Conservation (phyloP, 148 eudicot genomes). For the Agrostemma githago region DNA sequence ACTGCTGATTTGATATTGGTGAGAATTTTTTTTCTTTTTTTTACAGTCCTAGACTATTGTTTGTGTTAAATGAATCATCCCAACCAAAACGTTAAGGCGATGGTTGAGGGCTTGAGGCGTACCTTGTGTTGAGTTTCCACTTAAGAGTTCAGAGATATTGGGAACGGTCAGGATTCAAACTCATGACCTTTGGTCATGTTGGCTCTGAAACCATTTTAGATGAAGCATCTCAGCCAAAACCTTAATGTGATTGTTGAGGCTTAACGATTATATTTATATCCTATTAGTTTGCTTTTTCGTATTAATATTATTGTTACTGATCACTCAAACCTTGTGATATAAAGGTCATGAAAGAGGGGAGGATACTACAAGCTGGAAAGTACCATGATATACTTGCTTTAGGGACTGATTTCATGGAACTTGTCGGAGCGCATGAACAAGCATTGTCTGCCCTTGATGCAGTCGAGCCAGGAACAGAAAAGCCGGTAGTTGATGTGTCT, state of each 20-base stretch:
- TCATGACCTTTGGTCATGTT: too few species aligned
- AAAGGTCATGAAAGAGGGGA: slow-evolving; percentile 73
- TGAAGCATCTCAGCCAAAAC: too few species aligned
- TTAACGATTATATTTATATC: too few species aligned
- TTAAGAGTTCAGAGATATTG: too few species aligned
- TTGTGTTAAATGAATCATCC: too few species aligned
- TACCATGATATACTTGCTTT: slow-evolving; percentile 48
- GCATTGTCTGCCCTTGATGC: slow-evolving; percentile 49
- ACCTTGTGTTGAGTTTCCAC: too few species aligned
- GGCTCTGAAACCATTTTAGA: too few species aligned
- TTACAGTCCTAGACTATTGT: too few species aligned
- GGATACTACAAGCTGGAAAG: slow-evolving; percentile 58
- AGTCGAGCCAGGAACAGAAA: slow-evolving; percentile 11
- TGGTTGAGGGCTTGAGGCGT: too few species aligned
- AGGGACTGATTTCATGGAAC: slow-evolving; percentile 62
- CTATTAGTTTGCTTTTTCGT: neutral
- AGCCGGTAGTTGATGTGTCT: slow-evolving; percentile 11
- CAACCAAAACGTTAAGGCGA: too few species aligned
- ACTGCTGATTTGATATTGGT: slow-evolving; percentile 68
- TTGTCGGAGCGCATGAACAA: slow-evolving; percentile 61
- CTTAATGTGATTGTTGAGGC: too few species aligned
- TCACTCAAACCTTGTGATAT: neutral
- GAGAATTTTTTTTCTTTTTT: slow-evolving; percentile 6
- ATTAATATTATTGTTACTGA: neutral
- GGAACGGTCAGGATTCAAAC: too few species aligned